Percentiles rank a stretch among this genome's conserved stretches.
phyloP scores from a whole-genome alignment of 2,329 filamentous ascomycete species.

The Torrubiellomyces zombiae region DNA sequence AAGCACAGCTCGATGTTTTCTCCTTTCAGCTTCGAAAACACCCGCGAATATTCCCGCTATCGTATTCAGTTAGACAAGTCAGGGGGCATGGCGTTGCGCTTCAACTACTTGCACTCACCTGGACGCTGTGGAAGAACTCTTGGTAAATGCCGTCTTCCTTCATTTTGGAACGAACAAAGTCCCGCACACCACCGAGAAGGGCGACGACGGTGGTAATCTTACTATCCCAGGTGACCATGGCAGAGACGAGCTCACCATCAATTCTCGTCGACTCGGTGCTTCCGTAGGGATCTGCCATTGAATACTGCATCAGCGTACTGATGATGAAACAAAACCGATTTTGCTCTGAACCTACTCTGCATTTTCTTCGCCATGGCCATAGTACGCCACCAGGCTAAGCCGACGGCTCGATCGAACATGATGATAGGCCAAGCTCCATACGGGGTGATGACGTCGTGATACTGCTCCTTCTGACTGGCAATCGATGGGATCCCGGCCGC shows the following conservation, averaged over 20 bases:
- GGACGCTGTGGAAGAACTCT: constrained; percentile 16
- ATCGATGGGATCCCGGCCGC: constrained; percentile 23
- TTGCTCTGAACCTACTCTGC: constrained; percentile 18
- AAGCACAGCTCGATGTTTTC: constrained; percentile 14
- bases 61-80: too few relatives aligned
- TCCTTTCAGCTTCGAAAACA: constrained; percentile 13
- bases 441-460: constrained; percentile 23
- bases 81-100: too few relatives aligned
- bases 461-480: constrained; percentile 20
- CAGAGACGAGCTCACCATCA: constrained; percentile 21
- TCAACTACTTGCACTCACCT: too few relatives aligned
- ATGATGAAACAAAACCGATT: not conserved
- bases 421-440: constrained; percentile 22
- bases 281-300: constrained; percentile 18
- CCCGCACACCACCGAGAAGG: constrained; percentile 19
- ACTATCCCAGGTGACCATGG: constrained; percentile 25
- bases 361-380: constrained; percentile 24
- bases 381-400: constrained; percentile 25
- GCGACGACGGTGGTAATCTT: constrained; percentile 23
- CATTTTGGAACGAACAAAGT: constrained; percentile 21
- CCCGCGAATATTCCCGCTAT: constrained; percentile 14
- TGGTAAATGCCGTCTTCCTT: constrained; percentile 19
- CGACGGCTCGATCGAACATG: constrained; percentile 19
- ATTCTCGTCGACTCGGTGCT: constrained; percentile 23
- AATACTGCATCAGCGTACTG: too few relatives aligned